Evolutionary conservation across 2,329 filamentous ascomycete species (phyloP).

Genomic region (Graphiopsis chlorocephala): DNA sequence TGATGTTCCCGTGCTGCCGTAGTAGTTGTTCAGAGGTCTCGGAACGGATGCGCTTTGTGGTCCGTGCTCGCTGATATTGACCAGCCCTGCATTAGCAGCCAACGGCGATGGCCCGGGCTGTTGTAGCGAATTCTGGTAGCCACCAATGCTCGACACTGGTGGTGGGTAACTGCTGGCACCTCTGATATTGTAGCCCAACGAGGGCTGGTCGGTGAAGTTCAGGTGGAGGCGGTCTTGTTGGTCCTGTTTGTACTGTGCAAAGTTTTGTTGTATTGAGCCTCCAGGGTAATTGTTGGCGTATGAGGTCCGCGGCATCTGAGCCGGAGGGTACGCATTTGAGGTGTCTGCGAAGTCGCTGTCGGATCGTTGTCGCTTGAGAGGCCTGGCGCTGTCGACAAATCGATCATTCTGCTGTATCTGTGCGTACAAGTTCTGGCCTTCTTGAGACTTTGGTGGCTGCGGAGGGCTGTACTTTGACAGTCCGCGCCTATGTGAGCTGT

Average conservation of each 20-base stretch:
- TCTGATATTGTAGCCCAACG: conserved; percentile 14
- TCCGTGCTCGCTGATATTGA: conserved; percentile 16
- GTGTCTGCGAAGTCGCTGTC: conserved; percentile 25
- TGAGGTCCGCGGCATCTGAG: conserved; percentile 12
- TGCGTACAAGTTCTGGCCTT: conserved; percentile 10
- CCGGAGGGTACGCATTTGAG: conserved; percentile 3
- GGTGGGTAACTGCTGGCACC: conserved; percentile 13
- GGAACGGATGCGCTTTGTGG: conserved; percentile 8
- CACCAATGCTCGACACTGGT: conserved; percentile 5
- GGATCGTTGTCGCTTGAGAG: conserved; percentile 27
- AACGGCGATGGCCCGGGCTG: conserved; percentile 16
- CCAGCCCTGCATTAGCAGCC: conserved; percentile 12
- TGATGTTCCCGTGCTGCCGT: conserved; percentile 11
- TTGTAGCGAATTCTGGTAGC: conserved; percentile 15
- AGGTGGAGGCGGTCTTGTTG: conserved; percentile 10
- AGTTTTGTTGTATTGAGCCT: conserved; percentile 8
- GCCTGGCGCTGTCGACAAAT: conserved; percentile 21
- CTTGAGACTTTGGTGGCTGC: conserved; percentile 21
- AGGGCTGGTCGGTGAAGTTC: conserved; percentile 5
- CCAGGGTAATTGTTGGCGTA: conserved; percentile 7
- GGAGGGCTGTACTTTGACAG: conserved; percentile 17
- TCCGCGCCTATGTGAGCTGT: conserved; percentile 8
- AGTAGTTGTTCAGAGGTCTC: conserved; percentile 17
- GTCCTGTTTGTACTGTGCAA: conserved; percentile 9
- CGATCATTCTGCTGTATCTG: conserved; percentile 16